phyloP scores from a whole-genome alignment of 495 filamentous ascomycete genomes.

The Cryomyces antarcticus region DNA sequence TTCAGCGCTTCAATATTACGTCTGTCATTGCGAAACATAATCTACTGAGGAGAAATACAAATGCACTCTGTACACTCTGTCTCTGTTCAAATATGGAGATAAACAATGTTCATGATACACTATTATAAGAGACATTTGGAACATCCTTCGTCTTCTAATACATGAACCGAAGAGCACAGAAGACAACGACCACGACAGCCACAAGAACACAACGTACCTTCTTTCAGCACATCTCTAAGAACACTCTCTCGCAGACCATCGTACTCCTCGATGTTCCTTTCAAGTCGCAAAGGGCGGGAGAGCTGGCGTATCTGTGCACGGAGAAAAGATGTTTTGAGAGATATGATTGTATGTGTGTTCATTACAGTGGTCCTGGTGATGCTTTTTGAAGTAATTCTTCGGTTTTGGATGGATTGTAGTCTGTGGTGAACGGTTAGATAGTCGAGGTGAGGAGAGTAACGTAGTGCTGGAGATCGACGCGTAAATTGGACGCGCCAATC shows the following conservation, averaged over 20 bases:
- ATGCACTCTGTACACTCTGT: background rate
- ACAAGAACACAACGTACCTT: conserved; percentile 4
- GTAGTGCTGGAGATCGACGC: too few relatives aligned
- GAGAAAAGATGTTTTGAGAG: conserved; percentile 9
- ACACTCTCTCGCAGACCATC: conserved; percentile 3
- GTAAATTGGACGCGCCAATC: too few relatives aligned
- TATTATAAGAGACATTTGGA: too few relatives aligned
- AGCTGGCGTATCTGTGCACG: conserved; percentile 11
- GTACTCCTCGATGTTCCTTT: background rate
- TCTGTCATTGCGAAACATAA: background rate
- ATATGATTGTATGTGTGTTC: conserved; percentile 5
- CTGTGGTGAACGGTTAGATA: too few relatives aligned
- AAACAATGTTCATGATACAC: background rate
- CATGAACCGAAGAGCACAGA: too few relatives aligned
- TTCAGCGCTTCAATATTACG: background rate
- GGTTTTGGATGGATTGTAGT: too few relatives aligned
- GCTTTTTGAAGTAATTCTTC: too few relatives aligned
- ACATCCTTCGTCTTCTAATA: too few relatives aligned
- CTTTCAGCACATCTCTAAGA: conserved; percentile 8
- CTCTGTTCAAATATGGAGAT: background rate
- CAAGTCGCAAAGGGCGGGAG: conserved; percentile 6
- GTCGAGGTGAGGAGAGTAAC: too few relatives aligned
- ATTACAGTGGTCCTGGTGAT: too few relatives aligned
- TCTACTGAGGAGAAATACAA: background rate
- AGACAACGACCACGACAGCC: background rate